Percentiles rank a stretch among this genome's conserved stretches.
Conservation (phyloP, 306 rosid species). For the Luffa acutangula region DNA sequence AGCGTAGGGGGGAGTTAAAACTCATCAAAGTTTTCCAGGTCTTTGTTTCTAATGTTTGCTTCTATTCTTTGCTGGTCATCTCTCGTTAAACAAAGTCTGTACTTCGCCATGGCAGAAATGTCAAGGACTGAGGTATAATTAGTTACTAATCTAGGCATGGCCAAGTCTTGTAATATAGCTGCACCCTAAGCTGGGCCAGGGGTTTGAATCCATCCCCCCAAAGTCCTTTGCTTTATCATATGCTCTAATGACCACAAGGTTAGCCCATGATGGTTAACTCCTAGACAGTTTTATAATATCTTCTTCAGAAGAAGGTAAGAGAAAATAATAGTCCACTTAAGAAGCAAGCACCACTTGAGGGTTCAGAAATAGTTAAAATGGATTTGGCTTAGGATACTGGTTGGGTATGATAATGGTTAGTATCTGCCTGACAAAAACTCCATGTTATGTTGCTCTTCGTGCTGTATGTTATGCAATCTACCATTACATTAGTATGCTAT, state of each 20-base stretch:
- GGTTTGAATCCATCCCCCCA: background rate
- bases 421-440: background rate
- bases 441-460: background rate
- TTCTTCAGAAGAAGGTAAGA: background rate
- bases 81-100: background rate
- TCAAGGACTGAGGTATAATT: background rate
- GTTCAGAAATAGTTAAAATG: background rate
- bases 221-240: background rate
- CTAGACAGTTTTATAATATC: background rate
- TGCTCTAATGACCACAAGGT: background rate
- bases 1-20: constrained; percentile 98
- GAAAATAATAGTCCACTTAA: background rate
- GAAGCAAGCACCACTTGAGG: background rate
- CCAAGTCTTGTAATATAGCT: background rate
- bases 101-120: background rate
- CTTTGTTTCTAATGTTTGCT: background rate
- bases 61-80: background rate
- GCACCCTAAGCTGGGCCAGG: background rate
- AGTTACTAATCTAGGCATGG: background rate
- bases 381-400: background rate
- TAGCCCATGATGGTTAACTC: background rate
- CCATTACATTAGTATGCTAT: background rate
- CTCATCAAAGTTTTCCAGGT: constrained; percentile 99
- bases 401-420: background rate
- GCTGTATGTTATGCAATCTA: background rate